phyloP scores from a whole-genome alignment of 2,329 filamentous ascomycete species.

The Stagonosporopsis cucurbitacearum region DNA sequence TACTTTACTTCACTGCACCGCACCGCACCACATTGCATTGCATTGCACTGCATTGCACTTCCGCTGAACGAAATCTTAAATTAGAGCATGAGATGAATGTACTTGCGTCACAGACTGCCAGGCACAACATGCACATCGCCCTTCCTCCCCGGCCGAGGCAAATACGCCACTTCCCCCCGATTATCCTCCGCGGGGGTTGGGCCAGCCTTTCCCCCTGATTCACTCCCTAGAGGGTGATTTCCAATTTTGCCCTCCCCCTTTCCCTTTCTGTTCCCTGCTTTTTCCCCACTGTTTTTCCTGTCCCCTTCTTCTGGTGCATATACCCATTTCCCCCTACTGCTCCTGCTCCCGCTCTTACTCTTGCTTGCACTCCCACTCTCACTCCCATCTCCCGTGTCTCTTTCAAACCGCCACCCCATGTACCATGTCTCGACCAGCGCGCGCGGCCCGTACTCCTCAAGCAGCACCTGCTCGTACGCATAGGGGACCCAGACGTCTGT shows the following conservation, averaged over 20 bases:
- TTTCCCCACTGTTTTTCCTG: neutral
- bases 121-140: constrained; percentile 7
- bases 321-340: constrained; percentile 41
- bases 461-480: constrained; percentile 60
- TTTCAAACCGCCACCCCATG: constrained; percentile 52
- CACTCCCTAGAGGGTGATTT: neutral
- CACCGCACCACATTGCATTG: neutral
- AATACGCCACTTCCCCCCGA: neutral
- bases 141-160: neutral
- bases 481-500: constrained; percentile 62
- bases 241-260: neutral
- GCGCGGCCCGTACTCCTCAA: constrained; percentile 61
- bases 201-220: no score
- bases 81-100: no score
- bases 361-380: no score
- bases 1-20: neutral
- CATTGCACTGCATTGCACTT: neutral
- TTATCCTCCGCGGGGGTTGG: no score
- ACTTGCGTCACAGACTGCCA: neutral
- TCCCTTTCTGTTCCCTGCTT: no score
- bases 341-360: no score
- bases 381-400: constrained; percentile 20
- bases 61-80: no score
- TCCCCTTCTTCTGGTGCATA: neutral
- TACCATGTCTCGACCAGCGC: constrained; percentile 57